Percentiles rank a stretch among this genome's conserved stretches.
Evolutionary conservation across 768 basidiomycete genomes (phyloP).

Genomic region (Candolleomyces aberdarensis): DNA sequence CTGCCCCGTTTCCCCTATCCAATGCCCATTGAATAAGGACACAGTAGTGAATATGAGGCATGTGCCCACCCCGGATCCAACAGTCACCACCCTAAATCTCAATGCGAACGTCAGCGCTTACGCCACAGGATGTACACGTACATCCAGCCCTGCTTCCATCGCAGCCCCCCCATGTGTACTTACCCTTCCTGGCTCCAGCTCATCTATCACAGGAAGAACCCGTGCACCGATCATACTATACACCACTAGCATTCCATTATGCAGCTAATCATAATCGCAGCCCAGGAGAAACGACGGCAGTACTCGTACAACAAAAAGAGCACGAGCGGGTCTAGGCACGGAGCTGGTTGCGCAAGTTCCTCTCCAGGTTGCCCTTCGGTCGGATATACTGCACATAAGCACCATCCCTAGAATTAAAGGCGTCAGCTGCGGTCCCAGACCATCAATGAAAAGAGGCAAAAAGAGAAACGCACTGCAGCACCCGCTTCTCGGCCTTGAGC

Average conservation of each 20-base stretch:
- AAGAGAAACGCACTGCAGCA: constrained; percentile 66
- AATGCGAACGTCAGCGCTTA: constrained; percentile 7
- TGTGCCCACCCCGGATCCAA: constrained; percentile 38
- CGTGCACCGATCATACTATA: no score
- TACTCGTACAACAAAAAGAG: constrained; percentile 13
- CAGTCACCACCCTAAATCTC: constrained; percentile 17
- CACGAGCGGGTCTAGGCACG: constrained; percentile 48
- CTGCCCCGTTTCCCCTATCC: constrained; percentile 86
- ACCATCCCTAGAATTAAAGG: constrained; percentile 62
- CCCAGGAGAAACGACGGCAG: no score
- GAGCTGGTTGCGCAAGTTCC: constrained; percentile 82
- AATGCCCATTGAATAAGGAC: constrained; percentile 34
- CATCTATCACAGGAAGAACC: no score
- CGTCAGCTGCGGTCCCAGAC: neutral
- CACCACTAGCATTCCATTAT: no score
- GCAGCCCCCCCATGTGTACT: no score
- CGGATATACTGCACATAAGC: constrained; percentile 94
- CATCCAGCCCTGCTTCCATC: neutral
- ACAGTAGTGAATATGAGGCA: no score
- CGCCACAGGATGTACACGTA: constrained; percentile 6
- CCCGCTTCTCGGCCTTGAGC: constrained; percentile 87
- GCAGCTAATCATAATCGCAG: no score
- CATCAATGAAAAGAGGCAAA: constrained; percentile 1
- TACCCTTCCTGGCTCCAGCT: no score
- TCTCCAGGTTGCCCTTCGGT: constrained; percentile 80